A percentile compares a stretch with the other conserved stretches of the same genome.
Evolutionary conservation across 805 yeast species (phyloP).

Genomic region (Ogataea chonburiensis): DNA sequence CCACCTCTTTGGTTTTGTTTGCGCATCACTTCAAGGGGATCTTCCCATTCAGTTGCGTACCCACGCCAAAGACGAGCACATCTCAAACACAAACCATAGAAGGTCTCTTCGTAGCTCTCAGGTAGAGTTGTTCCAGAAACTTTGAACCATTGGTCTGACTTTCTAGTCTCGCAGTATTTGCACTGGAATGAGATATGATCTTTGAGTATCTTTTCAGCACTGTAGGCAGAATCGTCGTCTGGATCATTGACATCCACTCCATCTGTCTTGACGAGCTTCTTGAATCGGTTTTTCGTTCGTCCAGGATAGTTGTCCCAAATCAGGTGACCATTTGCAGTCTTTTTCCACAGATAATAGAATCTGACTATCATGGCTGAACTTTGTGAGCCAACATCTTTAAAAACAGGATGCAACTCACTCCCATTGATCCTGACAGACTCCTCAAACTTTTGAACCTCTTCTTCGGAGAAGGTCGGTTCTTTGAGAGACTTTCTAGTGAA

Average conservation of each 20-base stretch:
- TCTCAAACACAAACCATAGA: conserved; percentile 71
- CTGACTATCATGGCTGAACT: conserved; percentile 78
- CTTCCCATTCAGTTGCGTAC: conserved; percentile 85
- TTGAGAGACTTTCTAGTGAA: conserved; percentile 58
- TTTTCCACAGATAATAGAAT: conserved; percentile 90
- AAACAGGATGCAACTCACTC: conserved; percentile 74
- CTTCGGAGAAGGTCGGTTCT: conserved; percentile 73
- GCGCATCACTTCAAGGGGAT: conserved; percentile 63
- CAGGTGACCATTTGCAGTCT: conserved; percentile 66
- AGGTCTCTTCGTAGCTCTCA: conserved; percentile 33
- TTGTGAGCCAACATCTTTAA: conserved; percentile 68
- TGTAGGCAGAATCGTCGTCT: conserved; percentile 72
- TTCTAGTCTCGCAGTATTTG: conserved; percentile 63
- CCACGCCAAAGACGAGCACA: conserved; percentile 92
- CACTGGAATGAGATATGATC: conserved; percentile 52
- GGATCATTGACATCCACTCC: conserved; percentile 48
- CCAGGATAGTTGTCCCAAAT: conserved; percentile 87
- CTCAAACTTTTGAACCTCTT: conserved; percentile 70
- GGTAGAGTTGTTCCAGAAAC: conserved; percentile 59
- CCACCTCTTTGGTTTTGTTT: conserved; percentile 44
- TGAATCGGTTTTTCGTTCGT: conserved; percentile 55
- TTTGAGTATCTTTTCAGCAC: conserved; percentile 46
- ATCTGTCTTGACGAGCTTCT: conserved; percentile 40
- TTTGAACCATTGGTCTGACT: conserved; percentile 64
- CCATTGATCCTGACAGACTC: conserved; percentile 71